Percentiles rank a stretch among this genome's conserved stretches.
Evolutionary conservation across 2,329 filamentous ascomycete species (phyloP).

Genomic region (Aureobasidium vineae): DNA sequence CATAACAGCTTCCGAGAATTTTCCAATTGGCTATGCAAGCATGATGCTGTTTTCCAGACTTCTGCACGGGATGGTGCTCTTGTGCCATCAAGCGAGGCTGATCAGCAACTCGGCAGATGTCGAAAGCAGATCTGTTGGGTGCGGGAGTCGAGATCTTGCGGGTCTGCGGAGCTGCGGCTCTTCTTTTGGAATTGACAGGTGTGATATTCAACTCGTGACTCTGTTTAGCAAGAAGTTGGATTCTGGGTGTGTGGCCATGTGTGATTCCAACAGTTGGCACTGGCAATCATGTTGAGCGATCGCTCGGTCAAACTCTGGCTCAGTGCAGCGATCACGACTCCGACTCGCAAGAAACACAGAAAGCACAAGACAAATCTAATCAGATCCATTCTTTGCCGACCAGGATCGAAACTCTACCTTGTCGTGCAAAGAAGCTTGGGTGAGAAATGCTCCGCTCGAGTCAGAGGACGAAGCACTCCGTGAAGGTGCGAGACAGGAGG

Average conservation of each 20-base stretch:
- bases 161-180: background rate
- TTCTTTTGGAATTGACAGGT: background rate
- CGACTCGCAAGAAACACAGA: background rate
- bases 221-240: background rate
- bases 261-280: background rate
- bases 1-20: too few relatives aligned
- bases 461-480: background rate
- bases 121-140: constrained; percentile 6
- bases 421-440: background rate
- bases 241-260: background rate
- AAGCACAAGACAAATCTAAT: background rate
- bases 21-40: too few relatives aligned
- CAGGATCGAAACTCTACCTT: background rate
- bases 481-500: background rate
- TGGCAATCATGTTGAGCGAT: background rate
- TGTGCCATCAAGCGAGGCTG: background rate
- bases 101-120: constrained; percentile 11
- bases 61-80: too few relatives aligned
- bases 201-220: background rate
- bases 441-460: background rate
- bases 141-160: constrained; percentile 9
- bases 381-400: constrained; percentile 13
- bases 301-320: background rate
- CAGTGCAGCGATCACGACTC: background rate
- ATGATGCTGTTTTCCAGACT: too few relatives aligned